Conservation (phyloP, 1,284 basidiomycete genomes). For the Sanghuangporus weigelae region DNA sequence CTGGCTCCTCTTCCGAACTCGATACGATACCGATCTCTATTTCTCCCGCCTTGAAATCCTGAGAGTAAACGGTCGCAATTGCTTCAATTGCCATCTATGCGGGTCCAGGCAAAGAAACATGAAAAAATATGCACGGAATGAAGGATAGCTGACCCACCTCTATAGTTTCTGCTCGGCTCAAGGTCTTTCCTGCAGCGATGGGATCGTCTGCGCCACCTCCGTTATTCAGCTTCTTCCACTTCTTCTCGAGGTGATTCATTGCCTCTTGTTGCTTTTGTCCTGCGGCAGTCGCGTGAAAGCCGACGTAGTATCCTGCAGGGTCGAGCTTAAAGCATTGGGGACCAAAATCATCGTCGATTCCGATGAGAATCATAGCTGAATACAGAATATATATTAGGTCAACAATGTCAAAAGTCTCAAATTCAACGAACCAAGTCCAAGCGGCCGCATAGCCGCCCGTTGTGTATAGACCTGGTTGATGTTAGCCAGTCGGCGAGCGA, state of each 20-base stretch:
- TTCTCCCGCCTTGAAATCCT: conserved; percentile 91
- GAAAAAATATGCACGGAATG: background rate
- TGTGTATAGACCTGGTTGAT: conserved; percentile 99
- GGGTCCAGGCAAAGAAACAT: background rate
- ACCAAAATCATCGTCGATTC: conserved; percentile 83
- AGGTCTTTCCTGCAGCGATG: conserved; percentile 57
- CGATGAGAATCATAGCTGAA: conserved; percentile 93
- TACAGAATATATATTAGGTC: background rate
- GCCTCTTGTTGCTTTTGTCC: conserved; percentile 99
- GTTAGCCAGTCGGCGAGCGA: conserved; percentile 93
- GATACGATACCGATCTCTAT: conserved; percentile 86
- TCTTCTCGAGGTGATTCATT: conserved; percentile 98
- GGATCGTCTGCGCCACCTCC: conserved; percentile 74
- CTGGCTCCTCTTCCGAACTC: conserved; percentile 58
- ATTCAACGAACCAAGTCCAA: conserved; percentile 78
- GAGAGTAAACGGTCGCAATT: conserved; percentile 88
- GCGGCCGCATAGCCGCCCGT: conserved; percentile 93
- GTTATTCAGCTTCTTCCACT: conserved; percentile 92
- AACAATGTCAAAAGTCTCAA: background rate
- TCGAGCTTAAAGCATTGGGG: conserved; percentile 98
- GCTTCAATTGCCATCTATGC: conserved; percentile 88
- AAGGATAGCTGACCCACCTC: conserved; percentile 50
- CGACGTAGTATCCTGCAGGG: conserved; percentile 97
- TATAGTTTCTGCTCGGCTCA: conserved; percentile 69
- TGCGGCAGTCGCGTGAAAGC: conserved; percentile 94